A percentile compares a stretch with the other conserved stretches of the same genome.
Evolutionary conservation across 139 green algal species (phyloP).

Genomic region (Diplosphaera chodatii): DNA sequence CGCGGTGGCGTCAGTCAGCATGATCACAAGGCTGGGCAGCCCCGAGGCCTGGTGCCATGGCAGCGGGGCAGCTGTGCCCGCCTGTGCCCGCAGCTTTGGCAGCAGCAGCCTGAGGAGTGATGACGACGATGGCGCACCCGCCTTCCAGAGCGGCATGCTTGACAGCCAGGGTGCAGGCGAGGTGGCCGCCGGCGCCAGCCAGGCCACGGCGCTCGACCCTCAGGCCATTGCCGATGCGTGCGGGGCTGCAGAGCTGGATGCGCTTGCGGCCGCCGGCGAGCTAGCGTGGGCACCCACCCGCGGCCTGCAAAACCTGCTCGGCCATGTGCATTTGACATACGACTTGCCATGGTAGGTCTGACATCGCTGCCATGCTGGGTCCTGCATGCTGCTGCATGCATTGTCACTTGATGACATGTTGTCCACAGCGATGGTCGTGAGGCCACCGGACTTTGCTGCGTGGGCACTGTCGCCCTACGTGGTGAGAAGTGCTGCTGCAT

Average conservation of each 20-base stretch:
- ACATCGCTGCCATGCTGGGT: not conserved
- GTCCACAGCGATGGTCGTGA: too few relatives aligned
- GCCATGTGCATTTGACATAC: slow-evolving; percentile 30
- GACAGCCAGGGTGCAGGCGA: not conserved
- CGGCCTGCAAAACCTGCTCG: slow-evolving; percentile 50
- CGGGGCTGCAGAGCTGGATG: slow-evolving; percentile 26
- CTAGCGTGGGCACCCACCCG: slow-evolving; percentile 40
- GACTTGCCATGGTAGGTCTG: slow-evolving; percentile 54
- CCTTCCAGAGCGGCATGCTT: not conserved
- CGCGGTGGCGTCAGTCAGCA: not conserved
- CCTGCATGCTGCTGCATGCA: too few relatives aligned
- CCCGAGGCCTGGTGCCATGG: too few relatives aligned
- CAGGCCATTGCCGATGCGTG: slow-evolving; percentile 27
- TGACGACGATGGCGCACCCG: not conserved
- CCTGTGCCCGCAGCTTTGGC: not conserved
- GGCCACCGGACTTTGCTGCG: too few relatives aligned
- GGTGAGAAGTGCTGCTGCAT: not conserved
- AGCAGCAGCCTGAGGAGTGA: not conserved
- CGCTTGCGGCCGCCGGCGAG: slow-evolving; percentile 33
- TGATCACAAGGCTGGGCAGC: not conserved
- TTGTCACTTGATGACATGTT: too few relatives aligned
- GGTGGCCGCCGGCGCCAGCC: not conserved
- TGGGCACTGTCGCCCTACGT: too few relatives aligned
- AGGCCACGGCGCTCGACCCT: not conserved
- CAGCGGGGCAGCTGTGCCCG: too few relatives aligned